Percentiles rank a stretch among this genome's conserved stretches.
Conservation (phyloP, 129 eudicot species). For the Oenanthe sinensis region DNA sequence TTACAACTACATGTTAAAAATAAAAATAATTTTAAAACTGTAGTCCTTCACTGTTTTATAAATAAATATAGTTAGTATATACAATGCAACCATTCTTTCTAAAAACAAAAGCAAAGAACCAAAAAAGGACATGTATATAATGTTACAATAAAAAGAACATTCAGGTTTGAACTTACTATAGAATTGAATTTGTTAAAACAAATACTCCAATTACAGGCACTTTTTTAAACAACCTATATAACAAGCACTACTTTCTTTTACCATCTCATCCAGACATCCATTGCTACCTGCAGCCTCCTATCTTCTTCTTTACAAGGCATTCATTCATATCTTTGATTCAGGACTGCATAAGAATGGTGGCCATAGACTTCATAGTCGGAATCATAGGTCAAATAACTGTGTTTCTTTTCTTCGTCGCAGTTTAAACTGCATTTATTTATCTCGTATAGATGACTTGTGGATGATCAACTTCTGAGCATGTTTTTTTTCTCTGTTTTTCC, state of each 20-base stretch:
- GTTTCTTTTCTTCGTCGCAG: not conserved
- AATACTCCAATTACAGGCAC: not conserved
- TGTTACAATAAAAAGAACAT: not conserved
- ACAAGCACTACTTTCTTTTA: not conserved
- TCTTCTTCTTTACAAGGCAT: slow-evolving; percentile 2
- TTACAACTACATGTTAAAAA: no score
- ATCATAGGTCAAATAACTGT: not conserved
- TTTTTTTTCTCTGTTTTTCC: not conserved
- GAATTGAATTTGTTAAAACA: not conserved
- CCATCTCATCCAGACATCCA: no score
- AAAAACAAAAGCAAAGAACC: not conserved
- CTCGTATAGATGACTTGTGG: not conserved
- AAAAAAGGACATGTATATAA: not conserved
- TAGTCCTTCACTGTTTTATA: no score
- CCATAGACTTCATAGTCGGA: slow-evolving; percentile 6
- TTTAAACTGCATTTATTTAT: not conserved
- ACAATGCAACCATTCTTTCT: not conserved
- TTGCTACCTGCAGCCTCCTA: not conserved
- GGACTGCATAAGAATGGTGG: not conserved
- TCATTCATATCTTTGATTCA: not conserved
- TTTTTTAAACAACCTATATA: not conserved
- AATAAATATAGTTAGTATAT: not conserved
- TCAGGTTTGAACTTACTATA: not conserved
- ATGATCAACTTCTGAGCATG: not conserved
- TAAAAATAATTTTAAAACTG: no score